phyloP scores from a whole-genome alignment of 345 rosid genomes.

The Eucalyptus virginea region DNA sequence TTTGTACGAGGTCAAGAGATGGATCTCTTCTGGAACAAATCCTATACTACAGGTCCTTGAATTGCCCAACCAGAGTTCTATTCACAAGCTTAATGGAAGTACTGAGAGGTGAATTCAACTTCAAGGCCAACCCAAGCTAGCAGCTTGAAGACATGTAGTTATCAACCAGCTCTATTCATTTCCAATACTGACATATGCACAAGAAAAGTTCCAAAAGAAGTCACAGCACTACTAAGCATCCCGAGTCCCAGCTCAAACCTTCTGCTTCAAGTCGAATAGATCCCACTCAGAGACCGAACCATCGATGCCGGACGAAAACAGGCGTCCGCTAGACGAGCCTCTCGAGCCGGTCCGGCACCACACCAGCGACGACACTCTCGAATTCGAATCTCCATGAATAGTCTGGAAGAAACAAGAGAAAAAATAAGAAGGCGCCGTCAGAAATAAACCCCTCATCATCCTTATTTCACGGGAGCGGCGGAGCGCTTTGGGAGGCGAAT shows the following conservation, averaged over 20 bases:
- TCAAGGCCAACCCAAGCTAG: neutral
- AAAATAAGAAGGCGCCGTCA: neutral
- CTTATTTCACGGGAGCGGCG: neutral
- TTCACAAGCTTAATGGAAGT: neutral
- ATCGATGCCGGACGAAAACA: constrained; percentile 78
- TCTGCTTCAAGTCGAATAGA: constrained; percentile 74
- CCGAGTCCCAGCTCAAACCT: constrained; percentile 25
- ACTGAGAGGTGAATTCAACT: neutral
- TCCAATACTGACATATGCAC: neutral
- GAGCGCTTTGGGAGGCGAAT: neutral
- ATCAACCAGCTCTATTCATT: neutral
- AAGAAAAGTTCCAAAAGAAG: neutral
- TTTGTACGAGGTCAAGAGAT: neutral
- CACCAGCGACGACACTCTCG: constrained; percentile 75
- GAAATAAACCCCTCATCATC: neutral
- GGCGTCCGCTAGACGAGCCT: constrained; percentile 53
- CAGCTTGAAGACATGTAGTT: neutral
- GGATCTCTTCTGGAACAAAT: neutral
- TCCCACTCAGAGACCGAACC: constrained; percentile 89
- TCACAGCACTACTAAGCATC: neutral
- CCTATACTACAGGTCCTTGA: neutral
- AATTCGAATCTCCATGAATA: constrained; percentile 64
- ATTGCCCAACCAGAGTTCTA: neutral
- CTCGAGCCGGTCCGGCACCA: constrained; percentile 55
- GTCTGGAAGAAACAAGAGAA: constrained; percentile 20